phyloP scores from a whole-genome alignment of 345 rosid genomes.

The Physaria fendleri region DNA sequence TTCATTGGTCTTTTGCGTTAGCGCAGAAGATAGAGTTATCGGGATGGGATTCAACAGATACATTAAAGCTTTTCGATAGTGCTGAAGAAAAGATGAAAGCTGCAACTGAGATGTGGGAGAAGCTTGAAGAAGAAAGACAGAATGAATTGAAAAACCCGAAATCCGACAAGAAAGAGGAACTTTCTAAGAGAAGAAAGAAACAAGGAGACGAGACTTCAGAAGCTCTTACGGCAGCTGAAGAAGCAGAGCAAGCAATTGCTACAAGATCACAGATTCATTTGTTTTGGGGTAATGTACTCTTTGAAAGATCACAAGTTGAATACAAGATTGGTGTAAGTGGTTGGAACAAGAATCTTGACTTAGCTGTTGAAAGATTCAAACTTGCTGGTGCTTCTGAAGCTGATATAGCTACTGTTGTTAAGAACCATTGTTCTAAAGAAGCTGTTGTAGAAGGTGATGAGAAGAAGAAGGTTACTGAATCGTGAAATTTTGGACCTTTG shows the following conservation, averaged over 20 bases:
- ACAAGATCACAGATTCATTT: conserved; percentile 99
- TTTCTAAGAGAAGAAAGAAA: conserved; percentile 65
- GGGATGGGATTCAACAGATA: conserved; percentile 70
- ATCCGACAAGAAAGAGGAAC: conserved; percentile 66
- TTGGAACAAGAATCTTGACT: conserved; percentile 76
- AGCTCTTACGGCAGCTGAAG: conserved; percentile 69
- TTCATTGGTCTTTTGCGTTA: conserved; percentile 79
- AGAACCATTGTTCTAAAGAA: conserved; percentile 82
- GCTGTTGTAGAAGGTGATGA: conserved; percentile 46
- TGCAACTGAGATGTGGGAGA: conserved; percentile 99
- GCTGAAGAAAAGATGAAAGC: conserved; percentile 89
- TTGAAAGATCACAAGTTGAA: conserved; percentile 97
- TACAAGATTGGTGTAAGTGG: conserved; percentile 67
- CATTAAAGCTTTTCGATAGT: conserved; percentile 63
- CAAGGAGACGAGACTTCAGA: conserved; percentile 44
- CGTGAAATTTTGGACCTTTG: too few relatives aligned
- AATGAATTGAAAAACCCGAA: conserved; percentile 67
- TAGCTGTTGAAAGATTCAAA: conserved; percentile 77
- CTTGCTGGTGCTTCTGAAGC: conserved; percentile 93
- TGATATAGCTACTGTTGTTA: conserved; percentile 66
- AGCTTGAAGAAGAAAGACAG: conserved; percentile 75
- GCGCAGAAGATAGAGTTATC: conserved; percentile 78
- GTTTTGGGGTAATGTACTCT: conserved; percentile 97
- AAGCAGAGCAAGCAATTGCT: conserved; percentile 89
- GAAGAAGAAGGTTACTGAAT: too few relatives aligned